phyloP scores from a whole-genome alignment of 2,329 filamentous ascomycete genomes.

The Sporothrix brunneoviolacea region DNA sequence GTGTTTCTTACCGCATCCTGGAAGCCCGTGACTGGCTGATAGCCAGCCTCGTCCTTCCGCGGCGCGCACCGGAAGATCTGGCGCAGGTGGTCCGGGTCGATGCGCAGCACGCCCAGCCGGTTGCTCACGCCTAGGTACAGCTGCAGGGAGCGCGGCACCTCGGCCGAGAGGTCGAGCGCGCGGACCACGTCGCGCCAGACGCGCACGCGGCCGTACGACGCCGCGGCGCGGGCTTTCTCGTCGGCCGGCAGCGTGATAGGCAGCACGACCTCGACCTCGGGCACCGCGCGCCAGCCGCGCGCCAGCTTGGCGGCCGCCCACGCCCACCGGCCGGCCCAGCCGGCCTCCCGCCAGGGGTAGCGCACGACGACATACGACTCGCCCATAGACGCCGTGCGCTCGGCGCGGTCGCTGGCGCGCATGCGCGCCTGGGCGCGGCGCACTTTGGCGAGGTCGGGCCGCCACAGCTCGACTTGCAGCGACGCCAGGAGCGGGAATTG shows the following conservation, averaged over 20 bases:
- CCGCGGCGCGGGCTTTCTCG: not conserved
- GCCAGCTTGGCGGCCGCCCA: constrained; percentile 44
- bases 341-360: constrained; percentile 54
- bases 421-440: constrained; percentile 32
- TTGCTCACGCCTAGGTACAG: constrained; percentile 62
- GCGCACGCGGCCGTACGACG: constrained; percentile 46
- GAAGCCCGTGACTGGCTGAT: constrained; percentile 60
- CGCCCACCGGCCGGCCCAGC: constrained; percentile 41
- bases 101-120: constrained; percentile 60
- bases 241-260: constrained; percentile 38
- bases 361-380: constrained; percentile 58
- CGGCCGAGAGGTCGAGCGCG: constrained; percentile 51
- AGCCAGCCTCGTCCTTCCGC: constrained; percentile 49
- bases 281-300: constrained; percentile 40
- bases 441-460: constrained; percentile 55
- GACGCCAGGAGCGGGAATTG: constrained; percentile 65
- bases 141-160: constrained; percentile 56
- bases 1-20: constrained; percentile 57
- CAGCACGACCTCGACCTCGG: constrained; percentile 59
- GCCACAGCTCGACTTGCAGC: constrained; percentile 61
- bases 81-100: constrained; percentile 52
- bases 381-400: constrained; percentile 35
- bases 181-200: constrained; percentile 56
- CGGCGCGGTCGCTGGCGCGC: constrained; percentile 14
- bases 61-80: constrained; percentile 57